Percentiles rank a stretch among this genome's conserved stretches.
These are phyloP conservation scores for Afroboletus lepidellus DNA, from an alignment of 1,284 basidiomycete species.

Conservation along the genomic window DNA sequence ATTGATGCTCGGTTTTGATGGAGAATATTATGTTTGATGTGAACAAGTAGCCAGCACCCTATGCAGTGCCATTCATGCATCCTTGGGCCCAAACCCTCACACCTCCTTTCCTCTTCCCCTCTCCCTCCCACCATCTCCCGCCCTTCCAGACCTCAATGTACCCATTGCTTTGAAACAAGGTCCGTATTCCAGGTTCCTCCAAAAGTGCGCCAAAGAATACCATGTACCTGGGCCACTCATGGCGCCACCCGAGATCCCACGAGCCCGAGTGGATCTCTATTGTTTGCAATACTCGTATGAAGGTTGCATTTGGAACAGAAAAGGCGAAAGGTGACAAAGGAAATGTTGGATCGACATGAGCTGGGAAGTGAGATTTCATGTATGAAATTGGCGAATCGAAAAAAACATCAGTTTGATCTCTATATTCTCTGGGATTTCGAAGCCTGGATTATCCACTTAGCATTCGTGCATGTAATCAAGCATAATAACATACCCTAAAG, in stretches of 20 bases:
- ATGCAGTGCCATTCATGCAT: background rate
- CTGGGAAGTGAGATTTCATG: slow-evolving; percentile 64
- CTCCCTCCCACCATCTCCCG: slow-evolving; percentile 83
- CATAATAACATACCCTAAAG: slow-evolving; percentile 57
- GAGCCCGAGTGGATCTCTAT: slow-evolving; percentile 24
- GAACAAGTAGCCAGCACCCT: background rate
- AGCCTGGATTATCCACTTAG: slow-evolving; percentile 39
- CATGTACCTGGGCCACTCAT: slow-evolving; percentile 80
- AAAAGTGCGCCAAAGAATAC: slow-evolving; percentile 79
- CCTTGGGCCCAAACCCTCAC: slow-evolving; percentile 62
- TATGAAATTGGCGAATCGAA: slow-evolving; percentile 74
- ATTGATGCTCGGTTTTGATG: background rate
- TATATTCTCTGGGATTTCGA: slow-evolving; percentile 55
- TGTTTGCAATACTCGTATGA: slow-evolving; percentile 19
- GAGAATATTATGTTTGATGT: background rate
- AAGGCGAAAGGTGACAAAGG: slow-evolving; percentile 61
- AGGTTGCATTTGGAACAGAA: slow-evolving; percentile 50
- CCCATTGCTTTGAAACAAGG: slow-evolving; percentile 53
- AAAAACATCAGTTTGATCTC: slow-evolving; percentile 84
- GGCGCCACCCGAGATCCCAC: slow-evolving; percentile 49
- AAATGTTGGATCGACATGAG: slow-evolving; percentile 58
- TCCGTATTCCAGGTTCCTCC: slow-evolving; percentile 46
- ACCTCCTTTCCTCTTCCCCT: slow-evolving; percentile 71
- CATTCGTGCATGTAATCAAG: background rate
- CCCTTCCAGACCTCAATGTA: slow-evolving; percentile 67